phyloP scores from a whole-genome alignment of 345 rosid species.

The Clausena lansium region DNA sequence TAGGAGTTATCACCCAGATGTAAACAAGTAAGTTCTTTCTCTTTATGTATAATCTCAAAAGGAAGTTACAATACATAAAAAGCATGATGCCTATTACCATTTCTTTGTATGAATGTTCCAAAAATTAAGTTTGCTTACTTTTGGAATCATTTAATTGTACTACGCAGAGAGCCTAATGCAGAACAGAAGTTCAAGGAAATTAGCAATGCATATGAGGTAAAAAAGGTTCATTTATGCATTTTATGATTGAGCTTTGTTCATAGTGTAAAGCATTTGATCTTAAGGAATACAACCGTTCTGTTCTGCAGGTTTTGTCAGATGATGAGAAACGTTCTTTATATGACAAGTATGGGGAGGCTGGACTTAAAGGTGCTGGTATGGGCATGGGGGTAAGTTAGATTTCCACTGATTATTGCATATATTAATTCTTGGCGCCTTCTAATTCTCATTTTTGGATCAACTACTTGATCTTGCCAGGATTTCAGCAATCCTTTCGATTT shows the following conservation, averaged over 20 bases:
- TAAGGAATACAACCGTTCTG: constrained; percentile 7
- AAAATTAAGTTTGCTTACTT: not conserved
- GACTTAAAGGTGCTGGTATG: constrained; percentile 93
- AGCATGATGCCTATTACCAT: constrained; percentile 8
- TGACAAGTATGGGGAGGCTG: constrained; percentile 95
- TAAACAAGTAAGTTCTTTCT: constrained; percentile 73
- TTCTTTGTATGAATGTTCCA: not conserved
- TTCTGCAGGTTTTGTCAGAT: constrained; percentile 82
- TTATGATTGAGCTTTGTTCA: constrained; percentile 2
- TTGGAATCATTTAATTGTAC: constrained; percentile 7
- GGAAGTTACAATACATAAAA: not conserved
- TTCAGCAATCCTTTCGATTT: constrained; percentile 95
- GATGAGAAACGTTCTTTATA: constrained; percentile 96
- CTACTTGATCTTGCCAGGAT: constrained; percentile 49
- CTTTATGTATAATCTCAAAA: not conserved
- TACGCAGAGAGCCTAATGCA: constrained; percentile 80
- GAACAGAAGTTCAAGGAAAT: constrained; percentile 96
- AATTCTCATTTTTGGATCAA: constrained; percentile 11
- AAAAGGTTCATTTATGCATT: constrained; percentile 11
- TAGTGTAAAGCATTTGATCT: constrained; percentile 7
- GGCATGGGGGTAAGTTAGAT: constrained; percentile 85
- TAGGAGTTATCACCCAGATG: constrained; percentile 94
- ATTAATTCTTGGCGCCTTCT: not conserved
- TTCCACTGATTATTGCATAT: not conserved
- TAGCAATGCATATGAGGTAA: constrained; percentile 97